These are phyloP conservation scores for Hypoxylon sp. DNA, from an alignment of 2,329 filamentous ascomycete genomes.

Conservation along the genomic window DNA sequence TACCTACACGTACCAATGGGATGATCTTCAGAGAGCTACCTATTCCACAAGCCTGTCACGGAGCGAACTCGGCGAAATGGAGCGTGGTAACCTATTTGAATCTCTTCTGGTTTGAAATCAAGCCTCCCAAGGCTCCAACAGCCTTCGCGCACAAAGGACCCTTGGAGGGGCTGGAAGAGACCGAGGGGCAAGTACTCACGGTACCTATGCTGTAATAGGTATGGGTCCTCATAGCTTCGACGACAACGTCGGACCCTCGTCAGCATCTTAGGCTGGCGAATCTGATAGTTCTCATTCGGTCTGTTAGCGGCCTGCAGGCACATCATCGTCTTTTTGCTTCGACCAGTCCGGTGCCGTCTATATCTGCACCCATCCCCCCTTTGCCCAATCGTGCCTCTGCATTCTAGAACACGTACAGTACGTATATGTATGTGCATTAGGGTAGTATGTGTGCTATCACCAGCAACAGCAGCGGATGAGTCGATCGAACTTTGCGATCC, in stretches of 20 bases:
- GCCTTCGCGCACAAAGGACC: slow-evolving; percentile 32
- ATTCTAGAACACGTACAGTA: slow-evolving; percentile 49
- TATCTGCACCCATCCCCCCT: slow-evolving; percentile 44
- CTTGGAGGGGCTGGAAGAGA: slow-evolving; percentile 44
- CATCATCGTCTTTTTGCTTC: slow-evolving; percentile 40
- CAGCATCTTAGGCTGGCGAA: slow-evolving; percentile 26
- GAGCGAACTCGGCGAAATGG: slow-evolving; percentile 48
- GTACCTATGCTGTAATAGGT: slow-evolving; percentile 5
- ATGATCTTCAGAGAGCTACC: slow-evolving; percentile 35
- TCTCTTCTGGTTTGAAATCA: slow-evolving; percentile 44
- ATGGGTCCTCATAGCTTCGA: slow-evolving; percentile 31
- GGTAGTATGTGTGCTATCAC: slow-evolving; percentile 26
- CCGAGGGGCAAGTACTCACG: slow-evolving; percentile 34
- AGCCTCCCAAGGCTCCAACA: slow-evolving; percentile 41
- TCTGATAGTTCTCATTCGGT: slow-evolving; percentile 37
- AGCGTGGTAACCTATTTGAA: slow-evolving; percentile 41
- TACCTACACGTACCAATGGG: slow-evolving; percentile 19
- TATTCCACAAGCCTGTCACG: slow-evolving; percentile 31
- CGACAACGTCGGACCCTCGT: slow-evolving; percentile 18
- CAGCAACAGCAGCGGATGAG: slow-evolving; percentile 31
- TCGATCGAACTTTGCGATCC: slow-evolving; percentile 45
- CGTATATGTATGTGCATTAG: slow-evolving; percentile 44
- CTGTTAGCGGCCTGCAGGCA: slow-evolving; percentile 48
- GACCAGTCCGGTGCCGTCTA: slow-evolving; percentile 41
- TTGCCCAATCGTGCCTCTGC: slow-evolving; percentile 44